Evolutionary conservation across 2,329 filamentous ascomycete genomes (phyloP).

Genomic region (Cercospora janseana): DNA sequence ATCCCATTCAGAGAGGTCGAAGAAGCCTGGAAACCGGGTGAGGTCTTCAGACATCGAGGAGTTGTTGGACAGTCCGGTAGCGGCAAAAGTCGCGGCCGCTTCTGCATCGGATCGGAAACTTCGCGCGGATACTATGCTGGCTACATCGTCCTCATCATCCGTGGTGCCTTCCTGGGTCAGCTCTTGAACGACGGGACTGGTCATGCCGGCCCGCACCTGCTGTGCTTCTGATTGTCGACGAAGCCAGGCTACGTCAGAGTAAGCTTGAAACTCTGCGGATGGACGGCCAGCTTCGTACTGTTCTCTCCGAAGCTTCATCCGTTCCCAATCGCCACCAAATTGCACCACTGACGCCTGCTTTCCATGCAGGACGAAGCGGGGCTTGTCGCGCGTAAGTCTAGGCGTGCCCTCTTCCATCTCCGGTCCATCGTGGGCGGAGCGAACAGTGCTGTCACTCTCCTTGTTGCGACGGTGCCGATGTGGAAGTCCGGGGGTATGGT

Average conservation of each 20-base stretch:
- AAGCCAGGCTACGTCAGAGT: slow-evolving; percentile 16
- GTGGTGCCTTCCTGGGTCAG: slow-evolving; percentile 14
- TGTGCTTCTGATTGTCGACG: slow-evolving; percentile 22
- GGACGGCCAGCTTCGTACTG: slow-evolving; percentile 27
- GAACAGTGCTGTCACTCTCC: slow-evolving; percentile 63
- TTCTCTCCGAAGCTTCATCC: slow-evolving; percentile 36
- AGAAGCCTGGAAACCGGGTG: slow-evolving; percentile 15
- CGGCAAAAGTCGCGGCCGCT: slow-evolving; percentile 22
- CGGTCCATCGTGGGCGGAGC: slow-evolving; percentile 31
- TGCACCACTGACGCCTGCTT: slow-evolving; percentile 97
- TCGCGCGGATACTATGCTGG: slow-evolving; percentile 24
- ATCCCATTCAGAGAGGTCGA: slow-evolving; percentile 22
- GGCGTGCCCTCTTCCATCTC: slow-evolving; percentile 51
- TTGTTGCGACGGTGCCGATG: slow-evolving; percentile 74
- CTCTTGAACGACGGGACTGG: slow-evolving; percentile 20
- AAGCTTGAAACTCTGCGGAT: slow-evolving; percentile 12
- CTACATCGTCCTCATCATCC: slow-evolving; percentile 24
- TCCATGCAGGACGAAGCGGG: slow-evolving; percentile 92
- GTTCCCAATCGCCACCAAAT: slow-evolving; percentile 80
- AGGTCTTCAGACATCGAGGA: slow-evolving; percentile 10
- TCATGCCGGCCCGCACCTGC: slow-evolving; percentile 20
- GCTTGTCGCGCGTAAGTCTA: slow-evolving; percentile 72
- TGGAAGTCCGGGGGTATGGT: slow-evolving; percentile 38
- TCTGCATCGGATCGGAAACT: slow-evolving; percentile 31
- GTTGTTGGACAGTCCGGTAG: neutral